Evolutionary conservation across 2,329 filamentous ascomycete genomes (phyloP), one percentile per base, ranked within the genome.

Genomic region (Penicillium sp.): DNA sequence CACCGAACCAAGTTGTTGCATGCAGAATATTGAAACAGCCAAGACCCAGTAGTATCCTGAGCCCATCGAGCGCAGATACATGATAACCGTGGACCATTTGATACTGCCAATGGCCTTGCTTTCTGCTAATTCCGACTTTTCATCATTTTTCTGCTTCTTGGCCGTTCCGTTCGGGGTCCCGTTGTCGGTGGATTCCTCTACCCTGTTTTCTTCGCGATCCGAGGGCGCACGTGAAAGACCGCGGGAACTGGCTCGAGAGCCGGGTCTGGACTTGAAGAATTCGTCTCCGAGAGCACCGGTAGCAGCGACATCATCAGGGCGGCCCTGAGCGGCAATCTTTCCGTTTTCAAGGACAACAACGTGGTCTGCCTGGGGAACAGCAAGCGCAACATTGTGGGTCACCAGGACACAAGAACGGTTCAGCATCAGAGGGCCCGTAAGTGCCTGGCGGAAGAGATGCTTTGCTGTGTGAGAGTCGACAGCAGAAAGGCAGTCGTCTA

Each of bases 401-500:
- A 98, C 92, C 38, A 98, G 78, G 46, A 98, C 89, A 69, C 93
- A 97, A 25, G 93, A 97, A 37, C 93, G 84, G 64, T 84, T 79
- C 50, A 80, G 75, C 93, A 98, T 97, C 44, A 98, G 73, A 5
- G 89, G 88, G 2, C 93, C 93, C 60, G 85, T 85, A 56, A 98
- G 85, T 52, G 91, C 95, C 70, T 95, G 87, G 66, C 87, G 87
- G 72, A 97, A 97, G 58, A 98, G 97, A 86, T 95, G 96, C 69
- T 96, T 95, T 2, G 91, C 91, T 0, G 93, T 97, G 63, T 98
- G 93, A 3, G 93, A 95, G 69, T 98, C 93, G 29, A 98, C 93
- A 25, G 93, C 93, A 65, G 91, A 96, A 38, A 98, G 79, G 56
- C 95, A 95, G 69, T 98, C 93, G 64, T 98, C 93, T 43, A 98